These are phyloP conservation scores for Royoungia palumana DNA, from an alignment of 768 basidiomycete genomes.

Conservation along the genomic window DNA sequence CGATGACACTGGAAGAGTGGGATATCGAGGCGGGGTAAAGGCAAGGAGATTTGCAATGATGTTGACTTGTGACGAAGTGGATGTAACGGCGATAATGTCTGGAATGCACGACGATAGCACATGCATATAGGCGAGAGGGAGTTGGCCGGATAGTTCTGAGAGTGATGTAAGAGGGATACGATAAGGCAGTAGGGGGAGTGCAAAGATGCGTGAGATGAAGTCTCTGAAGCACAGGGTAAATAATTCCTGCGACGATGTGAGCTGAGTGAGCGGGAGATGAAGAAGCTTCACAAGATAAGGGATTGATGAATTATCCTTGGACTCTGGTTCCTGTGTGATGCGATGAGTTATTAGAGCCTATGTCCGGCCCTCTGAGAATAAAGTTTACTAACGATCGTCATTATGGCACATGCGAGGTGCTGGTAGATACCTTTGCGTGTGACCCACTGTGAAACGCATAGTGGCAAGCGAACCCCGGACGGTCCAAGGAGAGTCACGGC, in stretches of 20 bases:
- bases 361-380: no score
- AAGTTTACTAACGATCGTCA: slow-evolving; percentile 45
- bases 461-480: slow-evolving; percentile 31
- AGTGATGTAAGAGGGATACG: slow-evolving; percentile 62
- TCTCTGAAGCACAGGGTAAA: slow-evolving; percentile 34
- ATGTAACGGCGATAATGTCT: slow-evolving; percentile 30
- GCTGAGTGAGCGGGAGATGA: slow-evolving; percentile 19
- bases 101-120: slow-evolving; percentile 29
- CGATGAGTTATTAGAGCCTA: neutral
- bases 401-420: slow-evolving; percentile 17
- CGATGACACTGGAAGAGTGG: slow-evolving; percentile 41
- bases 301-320: slow-evolving; percentile 42
- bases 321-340: slow-evolving; percentile 52
- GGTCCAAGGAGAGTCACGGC: slow-evolving; percentile 20
- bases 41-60: slow-evolving; percentile 70
- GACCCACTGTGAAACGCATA: slow-evolving; percentile 43
- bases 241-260: slow-evolving; percentile 32
- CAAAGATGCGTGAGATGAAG: slow-evolving; percentile 56
- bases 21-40: slow-evolving; percentile 63
- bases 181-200: slow-evolving; percentile 76
- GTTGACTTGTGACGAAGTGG: slow-evolving; percentile 44
- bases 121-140: slow-evolving; percentile 52
- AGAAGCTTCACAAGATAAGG: slow-evolving; percentile 29
- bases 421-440: slow-evolving; percentile 46
- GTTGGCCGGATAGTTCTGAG: slow-evolving; percentile 56